Evolutionary conservation across 352 stramenopile genomes (phyloP), one percentile per base, ranked within the genome.

Genomic region (Phytophthora pini): DNA sequence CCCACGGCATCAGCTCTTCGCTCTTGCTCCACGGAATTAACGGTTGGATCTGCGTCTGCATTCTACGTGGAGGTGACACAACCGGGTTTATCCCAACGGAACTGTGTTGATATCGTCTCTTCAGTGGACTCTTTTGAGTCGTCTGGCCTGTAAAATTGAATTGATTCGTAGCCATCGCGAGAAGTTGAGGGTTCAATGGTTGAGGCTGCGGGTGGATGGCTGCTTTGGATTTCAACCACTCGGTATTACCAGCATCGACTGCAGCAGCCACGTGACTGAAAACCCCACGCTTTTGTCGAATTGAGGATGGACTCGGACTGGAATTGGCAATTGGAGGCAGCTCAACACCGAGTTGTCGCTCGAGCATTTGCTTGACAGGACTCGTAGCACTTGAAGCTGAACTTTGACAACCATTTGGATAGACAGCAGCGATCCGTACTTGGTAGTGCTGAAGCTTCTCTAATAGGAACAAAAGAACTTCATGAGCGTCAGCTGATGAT

Each of bases 391-490:
- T 53, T 5, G 39, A 49, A 34, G 17, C 22, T 8, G 27, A 36
- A 44, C 2, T 8, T 36, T 15, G 26, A 22, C 15, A 32, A 3
- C 20, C 11, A 20, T 48, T 65, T 8, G 63, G 57, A 29, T 84
- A 87, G 2, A 88, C 53, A 22, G 74, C 54, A 17, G 82, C 77
- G 7, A 89, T 72, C 36, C 74, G 69, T 6, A 80, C 49, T 69
- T 93, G 84, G 52, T 89, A 90, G 3, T 69, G 34, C n/a, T 71
- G 72, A 65, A 91, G 80, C 47, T 90, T 91, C 32, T 86, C 80
- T 7, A 93, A 50, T 6, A 93, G 44, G 38, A 93, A 83, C n/a
- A 65, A 41, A 5, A 93, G 49, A 11, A 90, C 69, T 10, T 74
- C 56, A 2, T 70, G 76, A n/a, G 60, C 72, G 10, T 89, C 79